These are phyloP conservation scores for Phytopythium vexans DNA, from an alignment of 352 stramenopile genomes.

Conservation along the genomic window DNA sequence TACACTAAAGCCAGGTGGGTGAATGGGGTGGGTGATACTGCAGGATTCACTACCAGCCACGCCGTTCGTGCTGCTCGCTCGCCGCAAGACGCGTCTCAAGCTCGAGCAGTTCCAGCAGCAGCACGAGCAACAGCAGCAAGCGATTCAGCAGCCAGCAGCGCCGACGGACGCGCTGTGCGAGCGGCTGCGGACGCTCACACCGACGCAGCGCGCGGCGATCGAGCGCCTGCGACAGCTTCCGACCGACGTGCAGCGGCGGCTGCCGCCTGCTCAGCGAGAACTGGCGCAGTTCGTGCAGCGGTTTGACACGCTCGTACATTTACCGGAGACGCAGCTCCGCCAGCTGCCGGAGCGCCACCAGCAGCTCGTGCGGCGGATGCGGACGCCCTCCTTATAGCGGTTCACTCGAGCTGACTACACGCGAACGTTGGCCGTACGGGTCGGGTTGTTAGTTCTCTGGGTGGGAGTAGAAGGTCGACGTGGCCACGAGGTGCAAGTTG, in stretches of 20 bases:
- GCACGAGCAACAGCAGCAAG: slow-evolving; percentile 4
- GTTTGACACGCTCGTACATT: slow-evolving; percentile 36
- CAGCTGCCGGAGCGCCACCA: slow-evolving; percentile 34
- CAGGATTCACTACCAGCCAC: slow-evolving; percentile 43
- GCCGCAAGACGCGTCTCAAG: slow-evolving; percentile 40
- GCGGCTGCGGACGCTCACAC: slow-evolving; percentile 16
- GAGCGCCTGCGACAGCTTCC: slow-evolving; percentile 34
- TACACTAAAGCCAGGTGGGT: too few relatives aligned
- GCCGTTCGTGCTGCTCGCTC: slow-evolving; percentile 46
- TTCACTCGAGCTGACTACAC: too few relatives aligned
- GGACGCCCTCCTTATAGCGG: not conserved
- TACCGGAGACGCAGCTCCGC: slow-evolving; percentile 27
- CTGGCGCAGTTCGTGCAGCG: slow-evolving; percentile 55
- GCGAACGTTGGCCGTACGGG: too few relatives aligned
- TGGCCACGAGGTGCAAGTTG: slow-evolving; percentile 26
- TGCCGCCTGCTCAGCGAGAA: slow-evolving; percentile 35
- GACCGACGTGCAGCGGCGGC: slow-evolving; percentile 26
- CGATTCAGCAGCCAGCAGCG: not conserved
- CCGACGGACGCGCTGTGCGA: slow-evolving; percentile 9
- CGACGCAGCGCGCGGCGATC: slow-evolving; percentile 35
- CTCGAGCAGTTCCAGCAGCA: slow-evolving; percentile 35
- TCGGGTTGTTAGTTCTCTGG: slow-evolving; percentile 3
- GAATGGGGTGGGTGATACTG: not conserved
- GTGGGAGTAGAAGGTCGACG: slow-evolving; percentile 43
- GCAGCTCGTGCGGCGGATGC: slow-evolving; percentile 34